A percentile compares a stretch with the other conserved stretches of the same genome.
These are phyloP conservation scores for Aegilops umbellulata DNA, from an alignment of 176 grass and related monocot species.

Conservation along the genomic window DNA sequence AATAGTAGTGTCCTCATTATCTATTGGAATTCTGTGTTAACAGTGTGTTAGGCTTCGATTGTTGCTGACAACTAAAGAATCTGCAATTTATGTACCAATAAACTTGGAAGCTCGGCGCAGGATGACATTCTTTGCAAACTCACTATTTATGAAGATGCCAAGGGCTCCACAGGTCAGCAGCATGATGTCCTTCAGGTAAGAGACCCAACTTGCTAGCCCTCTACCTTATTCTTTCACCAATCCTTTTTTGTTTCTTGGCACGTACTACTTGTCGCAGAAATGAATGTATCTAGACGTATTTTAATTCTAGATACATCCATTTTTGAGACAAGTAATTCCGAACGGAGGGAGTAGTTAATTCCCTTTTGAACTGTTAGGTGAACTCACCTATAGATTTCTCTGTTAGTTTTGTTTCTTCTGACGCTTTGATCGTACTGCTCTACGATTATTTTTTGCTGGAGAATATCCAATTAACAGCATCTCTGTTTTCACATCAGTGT, in stretches of 20 bases:
- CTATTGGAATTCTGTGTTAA: constrained; percentile 7
- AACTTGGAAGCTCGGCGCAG: constrained; percentile 92
- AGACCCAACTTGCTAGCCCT: not conserved
- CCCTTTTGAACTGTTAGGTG: not conserved
- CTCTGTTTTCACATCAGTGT: constrained; percentile 60
- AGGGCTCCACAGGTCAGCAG: constrained; percentile 59
- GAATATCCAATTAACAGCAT: not conserved
- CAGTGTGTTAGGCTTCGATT: constrained; percentile 89
- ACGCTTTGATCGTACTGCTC: not conserved
- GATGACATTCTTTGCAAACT: constrained; percentile 98
- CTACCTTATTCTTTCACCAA: not conserved
- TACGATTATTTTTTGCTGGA: constrained; percentile 13
- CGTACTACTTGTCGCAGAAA: too few relatives aligned
- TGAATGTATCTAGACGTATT: too few relatives aligned
- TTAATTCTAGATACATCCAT: too few relatives aligned
- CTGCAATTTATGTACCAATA: constrained; percentile 79
- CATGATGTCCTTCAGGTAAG: constrained; percentile 94
- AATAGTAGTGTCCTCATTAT: not conserved
- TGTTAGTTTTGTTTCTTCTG: not conserved
- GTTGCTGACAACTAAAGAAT: constrained; percentile 85
- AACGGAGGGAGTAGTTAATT: too few relatives aligned
- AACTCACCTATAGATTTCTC: not conserved
- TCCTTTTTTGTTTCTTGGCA: not conserved
- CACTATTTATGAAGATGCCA: constrained; percentile 96
- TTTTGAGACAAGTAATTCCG: too few relatives aligned